These are phyloP conservation scores for Penicillium atrosanguineum DNA, from an alignment of 495 filamentous ascomycete genomes.

Conservation along the genomic window DNA sequence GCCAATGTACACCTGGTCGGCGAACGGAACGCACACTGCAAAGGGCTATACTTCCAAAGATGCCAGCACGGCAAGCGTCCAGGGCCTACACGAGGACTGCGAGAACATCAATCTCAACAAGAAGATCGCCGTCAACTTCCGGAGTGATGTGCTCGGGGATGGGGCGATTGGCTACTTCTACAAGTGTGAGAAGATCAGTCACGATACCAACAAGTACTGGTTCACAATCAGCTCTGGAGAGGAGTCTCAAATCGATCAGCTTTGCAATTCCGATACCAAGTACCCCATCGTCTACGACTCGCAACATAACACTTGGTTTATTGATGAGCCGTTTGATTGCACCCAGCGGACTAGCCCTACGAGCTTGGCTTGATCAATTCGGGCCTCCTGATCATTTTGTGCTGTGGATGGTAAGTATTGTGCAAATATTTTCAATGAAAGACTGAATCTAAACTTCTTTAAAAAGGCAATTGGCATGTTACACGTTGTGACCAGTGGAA, in stretches of 20 bases:
- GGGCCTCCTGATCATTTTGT: neutral
- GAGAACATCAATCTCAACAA: constrained; percentile 31
- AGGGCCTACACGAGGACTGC: constrained; percentile 25
- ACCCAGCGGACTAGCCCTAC: constrained; percentile 21
- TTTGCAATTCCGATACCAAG: constrained; percentile 18
- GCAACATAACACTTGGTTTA: constrained; percentile 27
- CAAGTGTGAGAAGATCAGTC: constrained; percentile 25
- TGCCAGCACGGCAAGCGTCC: constrained; percentile 7
- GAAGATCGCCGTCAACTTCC: constrained; percentile 26
- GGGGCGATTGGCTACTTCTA: constrained; percentile 26
- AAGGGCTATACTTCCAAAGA: constrained; percentile 23
- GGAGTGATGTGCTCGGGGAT: constrained; percentile 23
- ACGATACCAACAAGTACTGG: constrained; percentile 28
- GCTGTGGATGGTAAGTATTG: neutral
- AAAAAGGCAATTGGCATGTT: neutral
- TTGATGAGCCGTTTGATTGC: constrained; percentile 30
- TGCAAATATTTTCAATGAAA: neutral
- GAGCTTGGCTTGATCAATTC: neutral
- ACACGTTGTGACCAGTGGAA: neutral
- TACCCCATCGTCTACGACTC: constrained; percentile 25
- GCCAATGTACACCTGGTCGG: constrained; percentile 27
- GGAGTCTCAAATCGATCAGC: constrained; percentile 19
- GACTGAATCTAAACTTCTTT: no score
- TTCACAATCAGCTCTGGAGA: constrained; percentile 26
- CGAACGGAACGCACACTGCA: constrained; percentile 27